These are phyloP conservation scores for Xerocomus cyaneibrunnescens DNA, from an alignment of 1,284 basidiomycete species.

Conservation along the genomic window DNA sequence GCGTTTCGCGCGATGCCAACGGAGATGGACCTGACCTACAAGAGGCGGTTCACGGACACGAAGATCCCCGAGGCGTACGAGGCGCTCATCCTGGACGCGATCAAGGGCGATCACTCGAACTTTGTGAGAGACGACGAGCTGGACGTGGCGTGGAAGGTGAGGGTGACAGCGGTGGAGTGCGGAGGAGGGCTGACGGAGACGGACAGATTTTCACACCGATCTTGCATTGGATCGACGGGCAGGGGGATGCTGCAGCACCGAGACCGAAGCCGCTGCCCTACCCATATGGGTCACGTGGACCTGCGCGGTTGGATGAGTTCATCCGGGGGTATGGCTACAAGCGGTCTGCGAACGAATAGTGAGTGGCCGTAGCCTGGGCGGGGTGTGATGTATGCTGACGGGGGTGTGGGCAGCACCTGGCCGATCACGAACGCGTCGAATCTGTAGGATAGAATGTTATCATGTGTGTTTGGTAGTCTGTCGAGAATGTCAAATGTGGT, in stretches of 20 bases:
- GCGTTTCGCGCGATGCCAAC: slow-evolving; percentile 87
- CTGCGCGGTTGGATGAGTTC: slow-evolving; percentile 78
- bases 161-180: slow-evolving; percentile 18
- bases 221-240: slow-evolving; percentile 90
- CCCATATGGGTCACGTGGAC: slow-evolving; percentile 93
- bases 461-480: not conserved
- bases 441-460: slow-evolving; percentile 1
- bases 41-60: slow-evolving; percentile 84
- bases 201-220: slow-evolving; percentile 90
- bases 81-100: slow-evolving; percentile 85
- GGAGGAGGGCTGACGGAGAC: slow-evolving; percentile 9
- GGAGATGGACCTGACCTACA: slow-evolving; percentile 97
- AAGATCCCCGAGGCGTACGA: slow-evolving; percentile 96
- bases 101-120: slow-evolving; percentile 88
- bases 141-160: slow-evolving; percentile 92
- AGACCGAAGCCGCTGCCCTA: slow-evolving; percentile 77
- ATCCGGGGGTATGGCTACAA: slow-evolving; percentile 77
- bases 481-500: not conserved
- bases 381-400: not conserved
- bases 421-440: slow-evolving; percentile 26
- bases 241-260: slow-evolving; percentile 51
- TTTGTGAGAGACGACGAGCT: slow-evolving; percentile 96
- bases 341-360: slow-evolving; percentile 71
- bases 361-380: slow-evolving; percentile 33
- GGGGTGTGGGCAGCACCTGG: slow-evolving; percentile 23